Evolutionary conservation across 148 eudicot genomes (phyloP), one percentile per base, ranked within the genome.

Genomic region (Hydrangea macrophylla): DNA sequence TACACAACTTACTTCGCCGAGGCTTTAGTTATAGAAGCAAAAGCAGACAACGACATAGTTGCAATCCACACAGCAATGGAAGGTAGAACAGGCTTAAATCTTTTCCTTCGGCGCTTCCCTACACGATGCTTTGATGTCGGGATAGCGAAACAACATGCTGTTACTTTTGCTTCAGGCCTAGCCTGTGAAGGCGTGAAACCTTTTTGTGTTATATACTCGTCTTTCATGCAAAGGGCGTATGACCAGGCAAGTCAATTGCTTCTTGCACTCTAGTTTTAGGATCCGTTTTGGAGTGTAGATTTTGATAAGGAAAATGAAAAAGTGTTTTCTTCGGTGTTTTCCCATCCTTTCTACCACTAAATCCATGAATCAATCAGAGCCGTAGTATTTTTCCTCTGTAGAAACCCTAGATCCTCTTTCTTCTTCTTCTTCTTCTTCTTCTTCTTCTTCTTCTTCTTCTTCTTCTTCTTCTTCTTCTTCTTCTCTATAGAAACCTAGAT

Each of bases 1-100:
- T 92, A 88, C 70, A 90, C 98, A 15, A 80, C 86, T 10, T 92
- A 86, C 71, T 92, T 92, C 76, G 96, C 94, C 3, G 88, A 92
- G 78, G 96, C 98, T 48, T 65, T 92, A 69, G 79, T 92, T 39
- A 87, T 92, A 27, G 98, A 92, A 80, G 98, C 98, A 48, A 92
- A 90, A 69, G 86, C 72, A 25, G 96, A 92, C 79, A 78, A 88
- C 76, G 88, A 80, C 36, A 75, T 92, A 13, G 88, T 92, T 7
- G 98, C 92, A 13, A 92, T 92, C 55, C 98, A 92, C 62, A 96
- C 98, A 3, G 98, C 98, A 67, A 92, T 92, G 98, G 96, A 94
- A 56, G 98, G 98, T 55, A 96, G 98, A 51, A 92, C 98, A 0
- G 98, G 98, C 5, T 45, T 90, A 70, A 92, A 92, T 70, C 87